Conservation (phyloP, 2,329 filamentous ascomycete species). For the Rosellinia necatrix region DNA sequence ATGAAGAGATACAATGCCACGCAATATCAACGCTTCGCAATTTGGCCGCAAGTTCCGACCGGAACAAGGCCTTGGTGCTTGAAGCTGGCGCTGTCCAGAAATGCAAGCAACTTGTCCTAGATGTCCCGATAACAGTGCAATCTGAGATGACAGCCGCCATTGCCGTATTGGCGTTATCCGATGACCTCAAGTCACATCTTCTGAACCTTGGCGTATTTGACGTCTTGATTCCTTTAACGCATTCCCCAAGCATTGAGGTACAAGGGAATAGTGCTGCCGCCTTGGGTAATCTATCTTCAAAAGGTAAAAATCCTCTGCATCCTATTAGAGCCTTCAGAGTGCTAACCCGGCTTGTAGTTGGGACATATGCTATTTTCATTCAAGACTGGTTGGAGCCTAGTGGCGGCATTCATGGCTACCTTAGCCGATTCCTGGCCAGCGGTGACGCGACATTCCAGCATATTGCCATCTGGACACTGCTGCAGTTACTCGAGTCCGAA, state of each 20-base stretch:
- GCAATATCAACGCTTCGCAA: constrained; percentile 97
- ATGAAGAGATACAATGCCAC: constrained; percentile 98
- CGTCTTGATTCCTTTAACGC: constrained; percentile 91
- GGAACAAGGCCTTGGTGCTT: constrained; percentile 96
- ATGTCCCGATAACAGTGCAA: constrained; percentile 92
- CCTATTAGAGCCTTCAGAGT: background rate
- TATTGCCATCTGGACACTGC: constrained; percentile 96
- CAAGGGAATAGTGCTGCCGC: constrained; percentile 98
- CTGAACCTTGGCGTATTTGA: constrained; percentile 94
- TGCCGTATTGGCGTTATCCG: constrained; percentile 90
- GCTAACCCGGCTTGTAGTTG: constrained; percentile 61
- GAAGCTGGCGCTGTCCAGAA: constrained; percentile 97
- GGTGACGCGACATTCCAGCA: constrained; percentile 98
- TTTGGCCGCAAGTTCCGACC: constrained; percentile 92
- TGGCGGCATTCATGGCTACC: constrained; percentile 93
- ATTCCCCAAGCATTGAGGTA: constrained; percentile 94
- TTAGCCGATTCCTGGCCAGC: constrained; percentile 89
- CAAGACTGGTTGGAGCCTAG: constrained; percentile 91
- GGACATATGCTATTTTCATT: constrained; percentile 95
- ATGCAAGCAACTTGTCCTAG: constrained; percentile 94
- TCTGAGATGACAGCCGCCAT: constrained; percentile 99
- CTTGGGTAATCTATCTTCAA: constrained; percentile 92
- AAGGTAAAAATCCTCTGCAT: constrained; percentile 66
- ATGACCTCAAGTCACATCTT: constrained; percentile 91
- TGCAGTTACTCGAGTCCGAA: constrained; percentile 94